Conservation (phyloP, 129 eudicot genomes). For the Kitagawia praeruptora region DNA sequence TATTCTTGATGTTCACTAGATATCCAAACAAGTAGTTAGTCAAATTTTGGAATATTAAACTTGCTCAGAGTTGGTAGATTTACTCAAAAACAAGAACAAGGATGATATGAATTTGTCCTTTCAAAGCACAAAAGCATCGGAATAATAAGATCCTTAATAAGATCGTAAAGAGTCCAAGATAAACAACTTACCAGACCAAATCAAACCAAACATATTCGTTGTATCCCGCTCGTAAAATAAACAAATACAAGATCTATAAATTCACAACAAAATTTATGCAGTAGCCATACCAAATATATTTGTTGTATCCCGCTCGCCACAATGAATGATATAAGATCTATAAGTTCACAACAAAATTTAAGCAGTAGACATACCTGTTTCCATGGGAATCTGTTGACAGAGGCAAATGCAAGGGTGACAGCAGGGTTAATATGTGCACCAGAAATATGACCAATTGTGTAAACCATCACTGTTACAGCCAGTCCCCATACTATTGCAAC, state of each 20-base stretch:
- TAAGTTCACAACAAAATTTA: neutral
- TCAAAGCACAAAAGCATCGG: neutral
- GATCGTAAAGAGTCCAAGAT: neutral
- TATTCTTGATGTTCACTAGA: neutral
- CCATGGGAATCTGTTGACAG: slow-evolving; percentile 15
- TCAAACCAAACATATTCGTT: neutral
- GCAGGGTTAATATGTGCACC: slow-evolving; percentile 26
- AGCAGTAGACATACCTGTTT: slow-evolving; percentile 6
- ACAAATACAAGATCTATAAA: neutral
- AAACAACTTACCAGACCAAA: neutral
- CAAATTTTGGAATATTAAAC: neutral
- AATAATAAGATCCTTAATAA: neutral
- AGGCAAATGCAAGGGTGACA: slow-evolving; percentile 25
- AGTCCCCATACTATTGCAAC: slow-evolving; percentile 22
- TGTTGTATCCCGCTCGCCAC: neutral
- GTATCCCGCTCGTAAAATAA: neutral
- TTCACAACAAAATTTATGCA: neutral
- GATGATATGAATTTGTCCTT: too few relatives aligned
- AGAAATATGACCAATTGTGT: slow-evolving; percentile 20
- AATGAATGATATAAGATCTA: neutral
- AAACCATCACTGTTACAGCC: slow-evolving; percentile 23
- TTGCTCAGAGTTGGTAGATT: neutral
- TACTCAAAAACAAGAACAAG: neutral
- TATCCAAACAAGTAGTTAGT: neutral
- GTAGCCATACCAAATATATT: neutral